Conservation (phyloP, 306 rosid genomes). For the Urtica urens region DNA sequence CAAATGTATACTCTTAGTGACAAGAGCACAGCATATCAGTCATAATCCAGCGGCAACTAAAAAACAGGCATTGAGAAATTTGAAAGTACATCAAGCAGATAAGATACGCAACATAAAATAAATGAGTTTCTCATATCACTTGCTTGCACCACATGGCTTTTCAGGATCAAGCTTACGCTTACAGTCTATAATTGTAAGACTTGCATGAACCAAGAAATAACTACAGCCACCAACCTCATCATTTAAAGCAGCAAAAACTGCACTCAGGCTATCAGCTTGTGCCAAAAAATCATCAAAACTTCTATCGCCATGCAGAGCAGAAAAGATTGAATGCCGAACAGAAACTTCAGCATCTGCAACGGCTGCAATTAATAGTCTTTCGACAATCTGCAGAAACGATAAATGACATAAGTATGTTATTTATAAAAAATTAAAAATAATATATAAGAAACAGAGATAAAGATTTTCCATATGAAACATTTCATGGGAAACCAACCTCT, state of each 20-base stretch:
- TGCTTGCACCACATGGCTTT: neutral
- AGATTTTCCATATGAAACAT: constrained; percentile 1
- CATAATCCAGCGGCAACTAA: neutral
- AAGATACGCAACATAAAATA: neutral
- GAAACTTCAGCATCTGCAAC: constrained; percentile 96
- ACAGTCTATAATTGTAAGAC: neutral
- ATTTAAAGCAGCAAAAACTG: constrained; percentile 87
- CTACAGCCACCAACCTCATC: constrained; percentile 50
- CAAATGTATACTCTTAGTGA: neutral
- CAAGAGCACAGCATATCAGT: neutral
- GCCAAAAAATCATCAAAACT: constrained; percentile 96
- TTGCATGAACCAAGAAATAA: neutral
- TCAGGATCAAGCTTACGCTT: neutral
- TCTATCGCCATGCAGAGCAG: constrained; percentile 74
- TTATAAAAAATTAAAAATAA: too few relatives aligned
- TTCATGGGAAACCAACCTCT: constrained; percentile 50
- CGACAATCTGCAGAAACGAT: constrained; percentile 67
- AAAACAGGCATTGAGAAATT: neutral
- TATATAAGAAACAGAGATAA: constrained; percentile 1
- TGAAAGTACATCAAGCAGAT: neutral
- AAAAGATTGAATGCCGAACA: constrained; percentile 87
- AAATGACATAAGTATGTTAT: neutral
- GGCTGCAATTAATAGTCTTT: constrained; percentile 91
- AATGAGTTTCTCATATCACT: neutral
- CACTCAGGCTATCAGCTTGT: constrained; percentile 86